Evolutionary conservation across 2,329 filamentous ascomycete species (phyloP), one percentile per base, ranked within the genome.

Genomic region (Beauveria pseudobassiana): DNA sequence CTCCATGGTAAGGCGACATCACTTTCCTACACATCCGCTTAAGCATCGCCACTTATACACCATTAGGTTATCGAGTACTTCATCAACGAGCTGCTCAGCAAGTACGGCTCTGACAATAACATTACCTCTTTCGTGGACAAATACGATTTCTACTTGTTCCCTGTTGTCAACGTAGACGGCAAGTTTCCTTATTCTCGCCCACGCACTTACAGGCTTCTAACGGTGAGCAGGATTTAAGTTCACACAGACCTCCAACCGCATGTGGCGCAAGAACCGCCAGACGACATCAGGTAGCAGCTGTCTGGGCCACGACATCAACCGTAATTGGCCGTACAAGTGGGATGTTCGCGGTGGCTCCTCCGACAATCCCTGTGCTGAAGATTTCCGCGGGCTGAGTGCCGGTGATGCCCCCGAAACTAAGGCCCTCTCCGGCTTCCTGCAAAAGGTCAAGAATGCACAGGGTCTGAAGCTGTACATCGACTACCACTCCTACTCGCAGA

Each of bases 71-170:
- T 78, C 46, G 82, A 86, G 68, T 86, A 83, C 68, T 71, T 83
- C 18, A 76, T 79, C 10, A 78, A 78, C 64, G 71, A 76, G 20
- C 73, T 86, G 38, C 71, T 85, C 20, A 73, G 73, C 42, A 75
- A 77, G 55, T 83, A 82, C 66, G 68, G 67, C 38, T 70, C 71
- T 20, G 68, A 73, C 16, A 66, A 72, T n/a, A 69, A 73, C 3
- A 69, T 79, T 45, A 75, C 71, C 45, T 68, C 71, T 1, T 78
- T 82, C 59, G 76, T 88, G 26, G 78, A 87, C 71, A 82, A 77
- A 61, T 87, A 85, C 68, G 87, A 89, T 72, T 86, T 86, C 65
- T 87, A 86, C 70, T 79, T 89, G 65, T 78, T 87, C 63, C 84
- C 85, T 3, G 73, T 87, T 26, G 82, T 85, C 18, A 87, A 87